Base-by-base conservation (phyloP, 1,139 yeast species). In the Kodamaea derodonti region DNA sequence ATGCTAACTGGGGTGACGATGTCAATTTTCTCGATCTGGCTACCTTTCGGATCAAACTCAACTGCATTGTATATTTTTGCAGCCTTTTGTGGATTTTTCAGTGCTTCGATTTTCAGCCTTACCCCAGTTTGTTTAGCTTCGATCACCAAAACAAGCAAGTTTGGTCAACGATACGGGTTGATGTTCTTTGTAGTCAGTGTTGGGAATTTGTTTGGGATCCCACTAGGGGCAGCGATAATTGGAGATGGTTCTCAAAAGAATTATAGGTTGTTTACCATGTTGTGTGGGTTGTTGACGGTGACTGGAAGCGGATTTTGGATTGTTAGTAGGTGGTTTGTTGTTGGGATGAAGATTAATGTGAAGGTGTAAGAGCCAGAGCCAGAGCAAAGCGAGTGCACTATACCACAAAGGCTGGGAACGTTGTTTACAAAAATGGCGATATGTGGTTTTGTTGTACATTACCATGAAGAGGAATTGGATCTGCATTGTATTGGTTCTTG, bases 141-240 rank as follows among this genome's bases (percentile, higher is more conserved):
- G 18, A 65, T 67, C 25, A 61, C 69, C 12, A 64, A 60, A 4
- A 64, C 58, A 1, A 49, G 56, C 27, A 56, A 60, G 31, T 63
- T 68, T 43, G 74, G 74, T n/a, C 58, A 62, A 28, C 52, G 68
- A 20, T 69, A 65, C 36, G 73, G 74, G 1, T 42, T 65, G 13
- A 54, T 64, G 47, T 62, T 63, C 47, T 58, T 62, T 26, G 52
- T 64, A 37, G 58, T 64, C 11, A 64, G 71, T 34, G 40, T 61
- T 32, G 71, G 71, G 3, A 65, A 64, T 36, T 52, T 68, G 29
- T 51, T 68, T 32, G 72, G 71, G 12, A 57, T 69, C n/a, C 73
- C 73, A 4, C 45, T 65, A 11, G 72, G 66, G 4, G 68, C 70
- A 17, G 60, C 65, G n/a, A 61, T 69, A 17, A 67, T 69, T 28